Evolutionary conservation across 73 alveolate species (phyloP), one percentile per base, ranked within the genome.

Genomic region (Symbiodinium pilosum): DNA sequence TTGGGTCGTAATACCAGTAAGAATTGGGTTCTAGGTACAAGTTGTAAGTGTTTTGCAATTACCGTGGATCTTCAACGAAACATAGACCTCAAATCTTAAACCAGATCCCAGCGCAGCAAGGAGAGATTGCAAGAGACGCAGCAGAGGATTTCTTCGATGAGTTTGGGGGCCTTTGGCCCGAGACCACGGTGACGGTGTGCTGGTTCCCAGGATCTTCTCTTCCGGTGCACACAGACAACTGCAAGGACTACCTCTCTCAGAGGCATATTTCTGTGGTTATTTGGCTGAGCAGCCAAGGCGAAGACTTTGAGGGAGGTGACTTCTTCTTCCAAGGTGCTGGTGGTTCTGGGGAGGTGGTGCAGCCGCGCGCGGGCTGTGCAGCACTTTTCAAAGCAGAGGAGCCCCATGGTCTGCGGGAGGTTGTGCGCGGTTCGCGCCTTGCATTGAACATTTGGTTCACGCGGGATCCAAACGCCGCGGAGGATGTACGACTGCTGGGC

Each of bases 111-210:
- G n/a, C n/a, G n/a, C n/a, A n/a, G n/a, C n/a, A n/a, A 51, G n/a
- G 96, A 42, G 73, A 68, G 77, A 36, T 91, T 44, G 75, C 77
- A 28, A 71, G 87, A 20, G 77, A 69, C 24, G 96, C 96, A 1
- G 96, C 96, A 56, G 96, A 91, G 73, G 96, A 91, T 52, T 4
- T 91, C 41, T 69, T 91, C 47, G 96, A 69, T 7, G 96, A 91
- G 75, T 91, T 91, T 43, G 95, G 95, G 34, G 85, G 86, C 11
- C 47, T 91, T 40, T 91, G 83, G 54, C 96, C 96, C 28, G 96
- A 91, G 96, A 91, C 96, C 41, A 91, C 96, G 8, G 96, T 71
- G 47, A 91, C 96, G 28, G 96, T 91, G 96, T 84, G 88, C 71
- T 91, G 96, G 96, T 91, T 68, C 28, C 96, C 96, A 1, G 96